phyloP scores from a whole-genome alignment of 169 alveolate genomes.

The Toxoplasma gondii region DNA sequence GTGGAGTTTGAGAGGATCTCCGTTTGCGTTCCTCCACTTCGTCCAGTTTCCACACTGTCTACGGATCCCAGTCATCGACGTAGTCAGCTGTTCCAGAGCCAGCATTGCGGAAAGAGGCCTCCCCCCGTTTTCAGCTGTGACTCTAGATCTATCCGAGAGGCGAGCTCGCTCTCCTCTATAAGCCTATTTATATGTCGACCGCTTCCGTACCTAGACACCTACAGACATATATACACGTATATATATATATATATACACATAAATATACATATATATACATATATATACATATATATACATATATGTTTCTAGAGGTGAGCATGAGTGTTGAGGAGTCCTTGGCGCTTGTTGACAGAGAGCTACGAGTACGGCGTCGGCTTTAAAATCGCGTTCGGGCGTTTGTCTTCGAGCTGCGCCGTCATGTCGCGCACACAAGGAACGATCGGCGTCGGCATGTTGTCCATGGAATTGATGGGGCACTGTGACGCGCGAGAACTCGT shows the following conservation, averaged over 20 bases:
- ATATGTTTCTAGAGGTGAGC: not conserved
- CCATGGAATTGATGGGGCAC: constrained; percentile 79
- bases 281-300: not conserved
- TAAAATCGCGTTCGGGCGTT: constrained; percentile 87
- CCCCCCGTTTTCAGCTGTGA: too few species aligned
- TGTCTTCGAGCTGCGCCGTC: constrained; percentile 86
- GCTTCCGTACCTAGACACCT: too few species aligned
- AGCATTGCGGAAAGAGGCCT: too few species aligned
- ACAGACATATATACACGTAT: not conserved
- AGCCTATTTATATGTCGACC: too few species aligned
- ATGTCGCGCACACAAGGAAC: constrained; percentile 86
- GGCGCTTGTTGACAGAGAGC: constrained; percentile 39
- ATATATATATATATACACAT: not conserved
- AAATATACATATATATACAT: not conserved
- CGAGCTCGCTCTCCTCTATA: too few species aligned
- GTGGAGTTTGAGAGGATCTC: too few species aligned
- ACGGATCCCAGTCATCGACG: too few species aligned
- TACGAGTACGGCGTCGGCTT: constrained; percentile 88
- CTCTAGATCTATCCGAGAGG: too few species aligned
- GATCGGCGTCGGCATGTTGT: constrained; percentile 89
- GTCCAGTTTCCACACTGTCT: too few species aligned
- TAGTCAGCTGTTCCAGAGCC: too few species aligned
- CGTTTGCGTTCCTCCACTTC: too few species aligned
- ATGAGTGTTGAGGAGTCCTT: not conserved
- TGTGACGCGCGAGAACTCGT: constrained; percentile 69